A percentile compares a stretch with the other conserved stretches of the same genome.
These are phyloP conservation scores for Ceratobasidium sp. DNA, from an alignment of 1,284 basidiomycete genomes.

Conservation along the genomic window DNA sequence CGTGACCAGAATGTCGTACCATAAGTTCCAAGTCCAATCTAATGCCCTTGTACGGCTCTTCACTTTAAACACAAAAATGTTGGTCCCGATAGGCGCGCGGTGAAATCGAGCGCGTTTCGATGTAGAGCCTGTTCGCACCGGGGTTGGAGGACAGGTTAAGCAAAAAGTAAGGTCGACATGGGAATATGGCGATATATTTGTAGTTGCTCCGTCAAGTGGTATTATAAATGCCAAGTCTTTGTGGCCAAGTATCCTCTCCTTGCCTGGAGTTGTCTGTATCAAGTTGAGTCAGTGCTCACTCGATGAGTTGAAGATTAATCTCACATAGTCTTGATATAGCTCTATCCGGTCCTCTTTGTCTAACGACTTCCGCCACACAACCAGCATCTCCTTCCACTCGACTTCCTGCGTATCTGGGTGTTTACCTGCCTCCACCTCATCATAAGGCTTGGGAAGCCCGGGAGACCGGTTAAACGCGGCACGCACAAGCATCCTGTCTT, in stretches of 20 bases:
- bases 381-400: slow-evolving; percentile 80
- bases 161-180: slow-evolving; percentile 84
- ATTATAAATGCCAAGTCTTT: slow-evolving; percentile 77
- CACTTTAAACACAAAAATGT: slow-evolving; percentile 80
- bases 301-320: slow-evolving; percentile 48
- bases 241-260: slow-evolving; percentile 69
- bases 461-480: slow-evolving; percentile 69
- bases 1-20: slow-evolving; percentile 58
- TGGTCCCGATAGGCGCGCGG: slow-evolving; percentile 63
- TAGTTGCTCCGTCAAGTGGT: slow-evolving; percentile 67
- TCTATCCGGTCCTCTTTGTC: slow-evolving; percentile 68
- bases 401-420: slow-evolving; percentile 68
- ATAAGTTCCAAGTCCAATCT: slow-evolving; percentile 87
- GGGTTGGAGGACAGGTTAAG: slow-evolving; percentile 66
- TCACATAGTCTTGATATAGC: slow-evolving; percentile 80
- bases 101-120: slow-evolving; percentile 58
- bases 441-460: slow-evolving; percentile 65
- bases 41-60: slow-evolving; percentile 75
- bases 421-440: slow-evolving; percentile 67
- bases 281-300: neutral
- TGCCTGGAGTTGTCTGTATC: slow-evolving; percentile 66
- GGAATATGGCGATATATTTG: slow-evolving; percentile 80
- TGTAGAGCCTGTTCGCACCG: slow-evolving; percentile 54
- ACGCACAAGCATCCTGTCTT: slow-evolving; percentile 87
- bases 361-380: slow-evolving; percentile 68